Conservation (phyloP, 306 rosid species). For the Vigna hirtella region DNA sequence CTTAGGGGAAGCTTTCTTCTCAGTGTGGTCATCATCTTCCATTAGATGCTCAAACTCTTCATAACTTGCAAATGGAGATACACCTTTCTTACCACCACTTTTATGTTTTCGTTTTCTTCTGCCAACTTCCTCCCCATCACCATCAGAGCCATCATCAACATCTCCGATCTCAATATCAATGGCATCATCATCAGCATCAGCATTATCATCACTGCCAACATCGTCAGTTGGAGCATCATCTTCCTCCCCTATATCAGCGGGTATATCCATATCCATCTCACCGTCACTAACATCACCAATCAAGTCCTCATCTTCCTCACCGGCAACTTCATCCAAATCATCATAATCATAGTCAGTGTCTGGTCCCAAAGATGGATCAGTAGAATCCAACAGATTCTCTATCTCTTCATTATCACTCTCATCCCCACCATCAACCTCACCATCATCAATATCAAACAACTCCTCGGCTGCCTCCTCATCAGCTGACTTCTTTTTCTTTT, state of each 20-base stretch:
- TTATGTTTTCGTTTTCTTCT: slow-evolving; percentile 61
- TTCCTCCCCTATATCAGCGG: slow-evolving; percentile 63
- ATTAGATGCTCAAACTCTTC: slow-evolving; percentile 88
- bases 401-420: slow-evolving; percentile 95
- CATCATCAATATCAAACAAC: slow-evolving; percentile 62
- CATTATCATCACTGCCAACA: not conserved
- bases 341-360: slow-evolving; percentile 80
- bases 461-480: slow-evolving; percentile 78
- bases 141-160: slow-evolving; percentile 56
- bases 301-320: slow-evolving; percentile 86
- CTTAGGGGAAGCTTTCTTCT: slow-evolving; percentile 45
- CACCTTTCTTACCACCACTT: slow-evolving; percentile 53
- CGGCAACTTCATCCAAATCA: slow-evolving; percentile 75
- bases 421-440: slow-evolving; percentile 61
- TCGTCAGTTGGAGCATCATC: slow-evolving; percentile 49
- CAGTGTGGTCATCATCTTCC: slow-evolving; percentile 42
- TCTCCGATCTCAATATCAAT: slow-evolving; percentile 55
- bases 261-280: slow-evolving; percentile 67
- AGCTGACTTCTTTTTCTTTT: slow-evolving; percentile 73
- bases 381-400: slow-evolving; percentile 76
- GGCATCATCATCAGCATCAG: not conserved
- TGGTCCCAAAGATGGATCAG: slow-evolving; percentile 56
- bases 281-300: slow-evolving; percentile 69
- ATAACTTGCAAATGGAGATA: slow-evolving; percentile 81
- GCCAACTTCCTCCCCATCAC: slow-evolving; percentile 47